A percentile compares a stretch with the other conserved stretches of the same genome.
Evolutionary conservation across 805 yeast species (phyloP).

Genomic region (Wickerhamiella galacta): DNA sequence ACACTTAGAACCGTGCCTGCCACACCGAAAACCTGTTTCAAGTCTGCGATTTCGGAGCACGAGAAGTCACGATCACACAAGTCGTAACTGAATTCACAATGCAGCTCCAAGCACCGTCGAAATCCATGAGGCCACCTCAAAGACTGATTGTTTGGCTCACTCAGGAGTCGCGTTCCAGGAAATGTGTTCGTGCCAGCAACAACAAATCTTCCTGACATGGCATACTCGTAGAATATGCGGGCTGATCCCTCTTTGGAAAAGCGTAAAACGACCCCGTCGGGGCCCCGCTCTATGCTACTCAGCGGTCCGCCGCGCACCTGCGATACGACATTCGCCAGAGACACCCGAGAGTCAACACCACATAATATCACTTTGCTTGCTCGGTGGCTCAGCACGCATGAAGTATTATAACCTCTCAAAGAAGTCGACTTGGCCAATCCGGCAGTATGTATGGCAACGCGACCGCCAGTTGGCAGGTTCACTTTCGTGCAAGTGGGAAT

Average conservation of each 20-base stretch:
- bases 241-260: constrained; percentile 4
- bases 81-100: constrained; percentile 1
- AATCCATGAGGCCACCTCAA: constrained; percentile 1
- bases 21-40: constrained; percentile 6
- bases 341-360: constrained; percentile 2
- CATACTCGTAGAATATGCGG: constrained; percentile 3
- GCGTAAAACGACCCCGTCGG: constrained; percentile 2
- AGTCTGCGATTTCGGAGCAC: too few species aligned
- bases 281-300: constrained; percentile 3
- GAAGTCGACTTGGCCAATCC: not conserved
- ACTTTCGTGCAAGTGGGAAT: too few species aligned
- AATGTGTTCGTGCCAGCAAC: constrained; percentile 1
- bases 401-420: not conserved
- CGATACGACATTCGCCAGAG: constrained; percentile 6
- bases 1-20: constrained; percentile 10
- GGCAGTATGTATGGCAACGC: not conserved
- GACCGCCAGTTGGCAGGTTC: too few species aligned
- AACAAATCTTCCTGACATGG: constrained; percentile 3
- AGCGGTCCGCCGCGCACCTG: constrained; percentile 15
- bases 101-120: constrained; percentile 6
- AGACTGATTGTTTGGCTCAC: too few species aligned
- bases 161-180: not conserved
- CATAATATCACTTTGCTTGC: not conserved
- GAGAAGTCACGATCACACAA: not conserved
- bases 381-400: not conserved